Evolutionary conservation across 495 filamentous ascomycete species (phyloP).

Genomic region (Penicillium daleae): DNA sequence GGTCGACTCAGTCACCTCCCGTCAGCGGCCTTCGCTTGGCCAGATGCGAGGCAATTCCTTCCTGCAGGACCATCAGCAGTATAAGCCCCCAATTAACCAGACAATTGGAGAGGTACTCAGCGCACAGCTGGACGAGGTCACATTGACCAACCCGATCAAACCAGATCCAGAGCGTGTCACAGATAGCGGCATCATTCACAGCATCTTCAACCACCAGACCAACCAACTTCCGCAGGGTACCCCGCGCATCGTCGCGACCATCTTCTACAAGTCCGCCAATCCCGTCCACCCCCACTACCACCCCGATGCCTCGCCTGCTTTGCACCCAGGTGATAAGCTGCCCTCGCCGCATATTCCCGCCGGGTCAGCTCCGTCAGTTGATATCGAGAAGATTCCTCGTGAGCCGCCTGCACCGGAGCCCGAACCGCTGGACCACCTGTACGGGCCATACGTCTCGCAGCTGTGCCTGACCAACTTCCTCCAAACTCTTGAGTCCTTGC

Average conservation of each 20-base stretch:
- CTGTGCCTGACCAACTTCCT: slow-evolving; percentile 83
- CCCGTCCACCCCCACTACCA: slow-evolving; percentile 50
- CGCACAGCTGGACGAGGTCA: slow-evolving; percentile 28
- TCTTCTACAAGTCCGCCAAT: slow-evolving; percentile 50
- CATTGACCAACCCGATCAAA: slow-evolving; percentile 46
- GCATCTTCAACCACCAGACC: slow-evolving; percentile 45
- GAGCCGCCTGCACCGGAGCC: slow-evolving; percentile 66
- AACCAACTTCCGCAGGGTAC: slow-evolving; percentile 44
- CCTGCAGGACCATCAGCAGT: slow-evolving; percentile 74
- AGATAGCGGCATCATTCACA: slow-evolving; percentile 51
- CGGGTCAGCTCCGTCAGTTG: slow-evolving; percentile 65
- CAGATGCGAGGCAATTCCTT: slow-evolving; percentile 69
- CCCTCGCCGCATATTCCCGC: slow-evolving; percentile 45
- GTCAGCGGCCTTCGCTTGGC: slow-evolving; percentile 47
- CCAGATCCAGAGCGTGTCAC: slow-evolving; percentile 48
- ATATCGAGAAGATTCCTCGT: slow-evolving; percentile 70
- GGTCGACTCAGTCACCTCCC: slow-evolving; percentile 36
- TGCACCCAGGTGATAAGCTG: slow-evolving; percentile 34
- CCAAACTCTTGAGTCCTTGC: slow-evolving; percentile 71
- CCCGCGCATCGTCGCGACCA: slow-evolving; percentile 49
- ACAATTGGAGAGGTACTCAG: slow-evolving; percentile 50
- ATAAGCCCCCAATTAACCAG: slow-evolving; percentile 60
- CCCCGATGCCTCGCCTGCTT: slow-evolving; percentile 39
- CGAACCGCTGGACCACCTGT: slow-evolving; percentile 75
- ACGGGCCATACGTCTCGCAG: slow-evolving; percentile 76